These are phyloP conservation scores for Pseudogymnoascus pannorum DNA, from an alignment of 2,329 filamentous ascomycete genomes.

Conservation along the genomic window DNA sequence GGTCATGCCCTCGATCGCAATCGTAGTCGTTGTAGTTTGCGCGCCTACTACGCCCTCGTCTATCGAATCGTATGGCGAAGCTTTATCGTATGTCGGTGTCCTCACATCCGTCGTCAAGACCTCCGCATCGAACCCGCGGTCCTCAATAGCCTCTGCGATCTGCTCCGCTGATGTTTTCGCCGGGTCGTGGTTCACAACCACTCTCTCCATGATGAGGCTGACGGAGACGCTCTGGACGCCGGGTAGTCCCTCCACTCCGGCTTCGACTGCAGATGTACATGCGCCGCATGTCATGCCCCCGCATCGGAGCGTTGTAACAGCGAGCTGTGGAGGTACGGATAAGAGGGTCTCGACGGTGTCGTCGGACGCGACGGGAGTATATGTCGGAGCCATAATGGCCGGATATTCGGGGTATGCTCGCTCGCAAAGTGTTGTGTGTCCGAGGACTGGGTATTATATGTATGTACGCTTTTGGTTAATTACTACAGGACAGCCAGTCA, in stretches of 20 bases:
- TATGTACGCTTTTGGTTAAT: background rate
- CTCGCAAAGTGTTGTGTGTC: background rate
- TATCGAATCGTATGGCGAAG: constrained; percentile 29
- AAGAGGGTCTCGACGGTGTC: constrained; percentile 12
- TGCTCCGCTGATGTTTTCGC: constrained; percentile 63
- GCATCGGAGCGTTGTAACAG: constrained; percentile 83
- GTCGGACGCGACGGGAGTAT: constrained; percentile 19
- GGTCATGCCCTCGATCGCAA: constrained; percentile 82
- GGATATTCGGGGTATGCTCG: background rate
- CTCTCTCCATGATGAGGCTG: constrained; percentile 89
- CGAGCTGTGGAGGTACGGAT: constrained; percentile 54
- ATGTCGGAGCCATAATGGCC: constrained; percentile 23
- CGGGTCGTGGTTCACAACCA: constrained; percentile 87
- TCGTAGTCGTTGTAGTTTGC: constrained; percentile 53
- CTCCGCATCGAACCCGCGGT: constrained; percentile 84
- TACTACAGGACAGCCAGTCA: constrained; percentile 1
- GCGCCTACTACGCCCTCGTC: constrained; percentile 25
- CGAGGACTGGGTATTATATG: background rate
- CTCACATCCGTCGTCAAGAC: constrained; percentile 76
- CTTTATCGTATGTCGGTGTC: constrained; percentile 37
- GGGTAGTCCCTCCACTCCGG: constrained; percentile 73
- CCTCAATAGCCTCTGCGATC: constrained; percentile 80
- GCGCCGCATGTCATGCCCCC: constrained; percentile 90
- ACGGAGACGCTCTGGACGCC: constrained; percentile 84
- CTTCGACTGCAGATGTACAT: constrained; percentile 92